These are phyloP conservation scores for Euphorbia peplus DNA, from an alignment of 345 rosid species.

Conservation along the genomic window DNA sequence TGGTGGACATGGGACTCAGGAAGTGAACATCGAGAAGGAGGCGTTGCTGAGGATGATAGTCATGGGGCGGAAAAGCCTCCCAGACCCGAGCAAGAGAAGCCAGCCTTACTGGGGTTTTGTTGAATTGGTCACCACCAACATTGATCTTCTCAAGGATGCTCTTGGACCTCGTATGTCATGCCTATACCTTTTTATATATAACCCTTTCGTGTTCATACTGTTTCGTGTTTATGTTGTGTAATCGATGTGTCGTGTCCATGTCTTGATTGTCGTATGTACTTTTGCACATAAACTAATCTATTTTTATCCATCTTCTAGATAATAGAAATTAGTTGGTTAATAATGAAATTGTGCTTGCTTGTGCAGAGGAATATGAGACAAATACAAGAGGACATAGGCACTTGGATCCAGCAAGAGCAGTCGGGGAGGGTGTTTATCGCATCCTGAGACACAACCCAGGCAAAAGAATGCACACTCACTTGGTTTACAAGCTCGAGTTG, in stretches of 20 bases:
- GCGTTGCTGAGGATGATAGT: slow-evolving; percentile 54
- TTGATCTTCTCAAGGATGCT: slow-evolving; percentile 50
- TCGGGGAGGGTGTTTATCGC: slow-evolving; percentile 72
- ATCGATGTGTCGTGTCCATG: too few relatives aligned
- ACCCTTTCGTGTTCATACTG: too few relatives aligned
- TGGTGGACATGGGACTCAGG: slow-evolving; percentile 60
- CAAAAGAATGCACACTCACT: slow-evolving; percentile 55
- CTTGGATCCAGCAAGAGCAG: slow-evolving; percentile 47
- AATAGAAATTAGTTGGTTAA: background rate
- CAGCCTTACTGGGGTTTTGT: slow-evolving; percentile 78
- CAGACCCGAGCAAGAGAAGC: slow-evolving; percentile 53
- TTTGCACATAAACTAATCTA: too few relatives aligned
- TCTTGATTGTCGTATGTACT: too few relatives aligned
- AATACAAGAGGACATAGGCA: slow-evolving; percentile 55
- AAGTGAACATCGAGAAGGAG: slow-evolving; percentile 58
- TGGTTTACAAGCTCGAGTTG: slow-evolving; percentile 67
- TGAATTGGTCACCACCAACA: slow-evolving; percentile 58
- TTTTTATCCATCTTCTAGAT: too few relatives aligned
- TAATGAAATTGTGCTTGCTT: background rate
- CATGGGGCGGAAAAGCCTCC: slow-evolving; percentile 68
- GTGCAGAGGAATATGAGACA: slow-evolving; percentile 64
- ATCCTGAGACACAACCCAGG: slow-evolving; percentile 55
- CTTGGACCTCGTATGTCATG: slow-evolving; percentile 59
- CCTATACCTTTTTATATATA: too few relatives aligned
- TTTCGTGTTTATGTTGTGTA: too few relatives aligned